These are phyloP conservation scores for Gossypium bickii DNA, from an alignment of 345 rosid species.

Conservation along the genomic window DNA sequence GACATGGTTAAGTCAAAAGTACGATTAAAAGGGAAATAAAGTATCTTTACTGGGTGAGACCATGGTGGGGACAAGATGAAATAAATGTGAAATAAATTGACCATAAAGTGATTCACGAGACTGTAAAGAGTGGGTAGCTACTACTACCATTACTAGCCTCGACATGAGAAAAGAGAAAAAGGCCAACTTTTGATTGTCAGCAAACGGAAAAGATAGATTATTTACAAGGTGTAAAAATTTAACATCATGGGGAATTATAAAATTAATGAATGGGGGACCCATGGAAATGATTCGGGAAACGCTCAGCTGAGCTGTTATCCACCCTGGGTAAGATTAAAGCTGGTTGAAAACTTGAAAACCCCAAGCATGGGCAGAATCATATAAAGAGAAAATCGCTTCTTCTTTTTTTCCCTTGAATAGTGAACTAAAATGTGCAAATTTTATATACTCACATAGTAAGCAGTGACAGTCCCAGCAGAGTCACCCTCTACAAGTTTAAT, in stretches of 20 bases:
- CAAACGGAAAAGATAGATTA: background rate
- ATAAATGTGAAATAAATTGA: constrained; percentile 12
- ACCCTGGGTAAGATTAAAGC: background rate
- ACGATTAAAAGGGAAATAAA: background rate
- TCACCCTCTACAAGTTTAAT: constrained; percentile 98
- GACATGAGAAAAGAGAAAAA: constrained; percentile 1
- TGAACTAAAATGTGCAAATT: background rate
- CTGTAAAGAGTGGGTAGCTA: constrained; percentile 5
- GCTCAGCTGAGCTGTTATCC: constrained; percentile 21
- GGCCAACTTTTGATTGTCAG: constrained; percentile 13
- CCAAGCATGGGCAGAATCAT: background rate
- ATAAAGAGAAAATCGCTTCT: too few species aligned
- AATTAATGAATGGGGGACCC: constrained; percentile 9
- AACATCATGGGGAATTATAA: background rate
- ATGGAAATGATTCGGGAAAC: background rate
- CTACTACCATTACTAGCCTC: background rate
- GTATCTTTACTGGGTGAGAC: background rate
- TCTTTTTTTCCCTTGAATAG: too few species aligned
- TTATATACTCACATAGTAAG: constrained; percentile 67
- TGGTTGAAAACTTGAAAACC: background rate
- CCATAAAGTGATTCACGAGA: constrained; percentile 20
- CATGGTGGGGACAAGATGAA: constrained; percentile 1
- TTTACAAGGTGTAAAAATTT: background rate
- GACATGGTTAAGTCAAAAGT: background rate
- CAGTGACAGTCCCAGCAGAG: constrained; percentile 99